Evolutionary conservation across 2,329 filamentous ascomycete genomes (phyloP).

Genomic region (Fusarium robinianum): DNA sequence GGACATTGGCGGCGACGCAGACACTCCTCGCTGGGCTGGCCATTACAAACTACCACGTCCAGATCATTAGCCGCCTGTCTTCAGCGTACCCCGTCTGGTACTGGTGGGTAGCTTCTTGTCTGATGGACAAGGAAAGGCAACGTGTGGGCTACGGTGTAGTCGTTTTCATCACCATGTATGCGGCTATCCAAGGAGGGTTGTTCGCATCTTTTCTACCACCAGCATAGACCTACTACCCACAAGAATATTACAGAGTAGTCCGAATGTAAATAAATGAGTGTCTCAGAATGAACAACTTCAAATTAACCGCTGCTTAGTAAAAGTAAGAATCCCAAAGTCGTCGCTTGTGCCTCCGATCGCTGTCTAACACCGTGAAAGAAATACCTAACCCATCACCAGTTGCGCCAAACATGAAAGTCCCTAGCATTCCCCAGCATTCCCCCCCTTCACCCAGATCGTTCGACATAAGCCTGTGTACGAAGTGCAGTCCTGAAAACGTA

Average conservation of each 20-base stretch:
- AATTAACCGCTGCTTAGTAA: neutral
- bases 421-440: no score
- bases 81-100: slow-evolving; percentile 93
- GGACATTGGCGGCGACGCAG: slow-evolving; percentile 72
- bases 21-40: slow-evolving; percentile 71
- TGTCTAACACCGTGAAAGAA: slow-evolving; percentile 26
- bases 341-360: slow-evolving; percentile 9
- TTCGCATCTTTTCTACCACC: slow-evolving; percentile 93
- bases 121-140: slow-evolving; percentile 43
- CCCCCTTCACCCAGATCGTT: no score
- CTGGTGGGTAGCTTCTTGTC: slow-evolving; percentile 68
- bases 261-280: no score
- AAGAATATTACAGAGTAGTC: slow-evolving; percentile 1
- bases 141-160: slow-evolving; percentile 51
- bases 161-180: slow-evolving; percentile 79
- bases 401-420: no score
- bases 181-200: slow-evolving; percentile 76
- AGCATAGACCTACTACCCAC: slow-evolving; percentile 54
- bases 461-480: no score
- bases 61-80: slow-evolving; percentile 87
- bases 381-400: slow-evolving; percentile 11
- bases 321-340: slow-evolving; percentile 1
- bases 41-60: slow-evolving; percentile 83
- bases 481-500: no score
- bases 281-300: no score